phyloP scores from a whole-genome alignment of 1,284 basidiomycete genomes.

The Farysia itapuensis region DNA sequence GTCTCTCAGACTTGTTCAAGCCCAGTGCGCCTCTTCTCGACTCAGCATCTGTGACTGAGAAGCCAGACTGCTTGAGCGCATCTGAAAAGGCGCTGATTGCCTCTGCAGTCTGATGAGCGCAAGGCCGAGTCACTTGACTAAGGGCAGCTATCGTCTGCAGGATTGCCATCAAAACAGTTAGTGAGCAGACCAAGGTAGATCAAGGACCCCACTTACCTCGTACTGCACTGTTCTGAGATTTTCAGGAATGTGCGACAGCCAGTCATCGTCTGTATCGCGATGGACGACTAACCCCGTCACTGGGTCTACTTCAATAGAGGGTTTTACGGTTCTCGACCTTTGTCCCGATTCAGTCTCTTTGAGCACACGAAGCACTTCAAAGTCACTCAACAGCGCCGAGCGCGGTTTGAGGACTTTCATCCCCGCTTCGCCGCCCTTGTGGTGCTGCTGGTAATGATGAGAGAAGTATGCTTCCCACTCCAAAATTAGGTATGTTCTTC shows the following conservation, averaged over 20 bases:
- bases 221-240: constrained; percentile 85
- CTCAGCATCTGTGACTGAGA: constrained; percentile 29
- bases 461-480: too few species aligned
- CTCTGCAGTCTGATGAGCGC: constrained; percentile 69
- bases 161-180: neutral
- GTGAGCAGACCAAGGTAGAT: neutral
- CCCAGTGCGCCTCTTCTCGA: constrained; percentile 63
- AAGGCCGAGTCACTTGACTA: constrained; percentile 72
- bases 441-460: too few species aligned
- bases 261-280: constrained; percentile 26
- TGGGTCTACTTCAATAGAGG: constrained; percentile 62
- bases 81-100: constrained; percentile 71
- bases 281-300: constrained; percentile 1
- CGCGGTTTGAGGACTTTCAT: constrained; percentile 74
- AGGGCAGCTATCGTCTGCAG: constrained; percentile 78
- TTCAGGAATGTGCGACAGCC: constrained; percentile 61
- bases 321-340: constrained; percentile 55
- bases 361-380: constrained; percentile 79
- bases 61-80: constrained; percentile 62
- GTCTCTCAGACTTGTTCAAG: constrained; percentile 85
- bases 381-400: constrained; percentile 79
- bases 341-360: constrained; percentile 75
- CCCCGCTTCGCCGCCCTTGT: too few species aligned
- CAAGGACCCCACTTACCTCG: constrained; percentile 67
- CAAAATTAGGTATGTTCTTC: too few species aligned